phyloP scores from a whole-genome alignment of 192 early-diverging fungal genomes.

The Coemansia sp. region DNA sequence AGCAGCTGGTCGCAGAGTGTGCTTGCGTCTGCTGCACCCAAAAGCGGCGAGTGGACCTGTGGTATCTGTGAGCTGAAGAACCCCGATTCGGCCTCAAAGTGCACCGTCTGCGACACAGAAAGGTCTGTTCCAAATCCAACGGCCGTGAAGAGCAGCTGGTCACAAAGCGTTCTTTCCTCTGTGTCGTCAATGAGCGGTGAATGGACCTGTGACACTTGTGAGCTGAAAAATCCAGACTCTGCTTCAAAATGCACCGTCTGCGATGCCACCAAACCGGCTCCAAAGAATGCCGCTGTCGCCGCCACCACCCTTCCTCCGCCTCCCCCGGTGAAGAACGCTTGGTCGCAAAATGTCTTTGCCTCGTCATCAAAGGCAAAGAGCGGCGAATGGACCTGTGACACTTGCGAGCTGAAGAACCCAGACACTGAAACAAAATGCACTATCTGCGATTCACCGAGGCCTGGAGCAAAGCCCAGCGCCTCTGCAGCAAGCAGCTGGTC shows the following conservation, averaged over 20 bases:
- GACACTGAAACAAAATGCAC: constrained; percentile 14
- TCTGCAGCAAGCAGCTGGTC: constrained; percentile 11
- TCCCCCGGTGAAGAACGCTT: background rate
- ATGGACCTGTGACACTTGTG: constrained; percentile 31
- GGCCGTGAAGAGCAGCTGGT: background rate
- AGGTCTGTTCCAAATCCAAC: background rate
- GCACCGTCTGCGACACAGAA: constrained; percentile 26
- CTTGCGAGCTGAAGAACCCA: constrained; percentile 27
- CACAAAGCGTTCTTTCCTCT: background rate
- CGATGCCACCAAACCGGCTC: constrained; percentile 16
- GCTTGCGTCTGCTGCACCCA: background rate
- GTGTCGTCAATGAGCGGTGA: constrained; percentile 12
- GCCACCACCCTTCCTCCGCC: background rate
- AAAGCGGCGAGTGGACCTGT: constrained; percentile 32
- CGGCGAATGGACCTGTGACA: constrained; percentile 37
- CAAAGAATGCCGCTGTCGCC: background rate
- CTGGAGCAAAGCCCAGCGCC: constrained; percentile 1
- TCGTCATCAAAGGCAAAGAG: constrained; percentile 5
- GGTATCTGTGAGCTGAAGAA: constrained; percentile 21
- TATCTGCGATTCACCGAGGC: constrained; percentile 25
- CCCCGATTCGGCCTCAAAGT: constrained; percentile 5
- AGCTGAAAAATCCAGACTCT: constrained; percentile 12
- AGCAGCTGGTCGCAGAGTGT: background rate
- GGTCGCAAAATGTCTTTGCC: constrained; percentile 6
- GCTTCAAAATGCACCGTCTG: constrained; percentile 19